These are phyloP conservation scores for Fraxinus americana DNA, from an alignment of 257 asterid species.

Conservation along the genomic window DNA sequence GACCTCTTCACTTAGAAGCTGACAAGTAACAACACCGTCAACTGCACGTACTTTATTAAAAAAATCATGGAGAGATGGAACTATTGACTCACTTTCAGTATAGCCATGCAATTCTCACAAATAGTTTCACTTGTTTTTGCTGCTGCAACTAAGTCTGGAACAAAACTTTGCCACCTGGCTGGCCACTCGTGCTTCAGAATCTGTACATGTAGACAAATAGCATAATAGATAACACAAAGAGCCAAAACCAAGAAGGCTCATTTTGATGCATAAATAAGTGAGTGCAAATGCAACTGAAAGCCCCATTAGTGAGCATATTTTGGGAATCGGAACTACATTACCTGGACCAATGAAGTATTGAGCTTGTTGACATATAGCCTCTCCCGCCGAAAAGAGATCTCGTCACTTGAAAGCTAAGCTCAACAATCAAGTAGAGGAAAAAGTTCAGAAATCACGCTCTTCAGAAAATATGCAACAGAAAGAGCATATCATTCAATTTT, in stretches of 20 bases:
- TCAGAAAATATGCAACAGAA: background rate
- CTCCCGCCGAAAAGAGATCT: slow-evolving; percentile 82
- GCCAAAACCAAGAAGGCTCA: slow-evolving; percentile 5
- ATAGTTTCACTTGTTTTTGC: slow-evolving; percentile 96
- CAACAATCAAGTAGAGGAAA: slow-evolving; percentile 20
- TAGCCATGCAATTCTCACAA: slow-evolving; percentile 98
- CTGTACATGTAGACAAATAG: slow-evolving; percentile 40
- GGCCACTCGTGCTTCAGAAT: slow-evolving; percentile 99
- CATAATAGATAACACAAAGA: slow-evolving; percentile 7
- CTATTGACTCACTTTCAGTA: slow-evolving; percentile 61
- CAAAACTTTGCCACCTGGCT: slow-evolving; percentile 85
- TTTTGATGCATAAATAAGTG: slow-evolving; percentile 1
- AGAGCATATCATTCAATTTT: background rate
- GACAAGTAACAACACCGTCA: slow-evolving; percentile 31
- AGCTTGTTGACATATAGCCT: slow-evolving; percentile 84
- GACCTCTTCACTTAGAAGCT: slow-evolving; percentile 99
- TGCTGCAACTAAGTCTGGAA: slow-evolving; percentile 97
- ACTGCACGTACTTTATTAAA: slow-evolving; percentile 20
- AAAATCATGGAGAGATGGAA: slow-evolving; percentile 6
- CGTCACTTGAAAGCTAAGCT: slow-evolving; percentile 87
- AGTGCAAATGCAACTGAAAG: slow-evolving; percentile 6
- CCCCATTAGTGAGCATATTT: slow-evolving; percentile 6
- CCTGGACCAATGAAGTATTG: slow-evolving; percentile 95
- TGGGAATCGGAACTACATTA: slow-evolving; percentile 30
- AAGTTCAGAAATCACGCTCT: slow-evolving; percentile 13